Evolutionary conservation across 148 eudicot species (phyloP), one percentile per base, ranked within the genome.

Genomic region (Vaccinium vitisidaea): DNA sequence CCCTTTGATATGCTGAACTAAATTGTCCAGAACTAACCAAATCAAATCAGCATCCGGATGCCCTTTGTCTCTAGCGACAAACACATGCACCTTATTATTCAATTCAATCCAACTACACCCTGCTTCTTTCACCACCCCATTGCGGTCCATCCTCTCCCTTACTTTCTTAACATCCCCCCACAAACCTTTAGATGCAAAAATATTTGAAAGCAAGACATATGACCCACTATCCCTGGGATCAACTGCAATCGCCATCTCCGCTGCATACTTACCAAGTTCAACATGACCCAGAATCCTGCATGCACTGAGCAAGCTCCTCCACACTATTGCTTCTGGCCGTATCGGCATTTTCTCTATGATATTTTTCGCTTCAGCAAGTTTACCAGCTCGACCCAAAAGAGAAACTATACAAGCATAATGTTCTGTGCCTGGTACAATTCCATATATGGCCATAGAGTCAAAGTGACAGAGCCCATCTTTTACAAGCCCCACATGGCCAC

Each of bases 321-420:
- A 94, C 5, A 92, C 89, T 83, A 89, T 80, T 21, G 91, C 90
- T 55, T 85, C 89, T 4, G 95, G 91, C 81, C 85, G 84, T 84
- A 91, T 89, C 8, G 96, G 93, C 94, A 95, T 93, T 69, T 84
- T 85, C 82, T 93, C 91, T 36, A 95, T 94, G 61, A 91, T 83
- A 14, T 85, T 87, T 80, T 84, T 92, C 3, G 98, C 96, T 83
- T 95, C 93, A 27, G 76, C 61, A 32, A 95, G 79, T 87, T 82
- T 88, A 69, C 96, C 95, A 73, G 93, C 93, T 86, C 95, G 90
- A 8, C 94, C 93, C 79, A 93, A 87, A 52, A 95, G 93, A 77
- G 95, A 90, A 18, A 90, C 93, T 88, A 93, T 84, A 82, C 95
- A 94, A 80, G 93, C 93, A 77, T 92, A 94, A 86, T 94, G 98